Conservation (phyloP, 2,329 filamentous ascomycete genomes). For the Penicillium brasilianum region DNA sequence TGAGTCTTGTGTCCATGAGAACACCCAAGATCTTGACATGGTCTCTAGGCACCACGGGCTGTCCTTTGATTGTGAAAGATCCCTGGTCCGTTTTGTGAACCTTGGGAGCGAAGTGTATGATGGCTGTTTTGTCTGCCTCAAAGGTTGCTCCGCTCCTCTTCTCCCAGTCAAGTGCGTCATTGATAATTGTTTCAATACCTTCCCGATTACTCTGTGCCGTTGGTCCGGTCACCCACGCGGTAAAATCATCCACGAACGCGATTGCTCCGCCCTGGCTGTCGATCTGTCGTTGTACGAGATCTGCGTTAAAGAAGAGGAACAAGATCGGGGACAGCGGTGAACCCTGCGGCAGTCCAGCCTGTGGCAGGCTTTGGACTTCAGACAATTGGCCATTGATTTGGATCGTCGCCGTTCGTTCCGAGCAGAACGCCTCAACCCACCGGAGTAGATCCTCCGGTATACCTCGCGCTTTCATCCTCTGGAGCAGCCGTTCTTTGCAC, state of each 20-base stretch:
- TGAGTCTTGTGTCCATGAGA: constrained; percentile 35
- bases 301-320: constrained; percentile 45
- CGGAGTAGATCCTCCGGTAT: constrained; percentile 30
- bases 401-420: constrained; percentile 24
- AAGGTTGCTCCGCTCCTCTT: constrained; percentile 39
- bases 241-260: constrained; percentile 25
- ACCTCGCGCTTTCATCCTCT: constrained; percentile 38
- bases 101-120: constrained; percentile 41
- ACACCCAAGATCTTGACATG: constrained; percentile 30
- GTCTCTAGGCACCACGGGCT: constrained; percentile 21
- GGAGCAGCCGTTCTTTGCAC: constrained; percentile 40
- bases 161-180: constrained; percentile 32
- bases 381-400: constrained; percentile 16
- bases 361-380: constrained; percentile 18
- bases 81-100: constrained; percentile 23
- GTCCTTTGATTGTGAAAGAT: constrained; percentile 27
- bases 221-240: constrained; percentile 16
- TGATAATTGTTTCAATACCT: constrained; percentile 20
- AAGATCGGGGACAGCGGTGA: constrained; percentile 45
- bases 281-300: constrained; percentile 42
- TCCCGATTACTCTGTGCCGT: constrained; percentile 19
- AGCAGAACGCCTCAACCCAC: constrained; percentile 38
- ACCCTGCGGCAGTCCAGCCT: constrained; percentile 27
- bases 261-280: constrained; percentile 31
- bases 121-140: constrained; percentile 40